Conservation (phyloP, 2,329 filamentous ascomycete species). For the Proliferodiscus dingleyae region DNA sequence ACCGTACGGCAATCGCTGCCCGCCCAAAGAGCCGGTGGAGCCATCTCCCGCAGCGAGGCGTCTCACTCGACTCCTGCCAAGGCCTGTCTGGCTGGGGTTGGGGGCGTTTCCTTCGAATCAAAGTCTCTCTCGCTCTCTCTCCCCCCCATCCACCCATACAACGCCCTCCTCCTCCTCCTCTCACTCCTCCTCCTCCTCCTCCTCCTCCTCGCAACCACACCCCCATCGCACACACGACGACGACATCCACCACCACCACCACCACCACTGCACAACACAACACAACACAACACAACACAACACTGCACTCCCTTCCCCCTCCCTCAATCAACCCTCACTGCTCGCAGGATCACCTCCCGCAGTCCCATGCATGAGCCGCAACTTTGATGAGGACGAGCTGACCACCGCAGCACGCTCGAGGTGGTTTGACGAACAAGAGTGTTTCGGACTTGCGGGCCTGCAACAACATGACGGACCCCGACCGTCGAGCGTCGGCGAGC, state of each 20-base stretch:
- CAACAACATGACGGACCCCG: slow-evolving; percentile 38
- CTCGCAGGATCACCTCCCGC: neutral
- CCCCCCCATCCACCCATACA: too few relatives aligned
- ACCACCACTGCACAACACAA: neutral
- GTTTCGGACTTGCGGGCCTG: slow-evolving; percentile 12
- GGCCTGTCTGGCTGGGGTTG: too few relatives aligned
- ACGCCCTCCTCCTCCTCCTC: too few relatives aligned
- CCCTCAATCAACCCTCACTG: neutral
- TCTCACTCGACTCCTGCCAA: too few relatives aligned
- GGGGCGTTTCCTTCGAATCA: too few relatives aligned
- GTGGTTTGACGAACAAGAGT: slow-evolving; percentile 14
- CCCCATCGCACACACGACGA: too few relatives aligned
- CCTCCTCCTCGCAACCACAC: too few relatives aligned
- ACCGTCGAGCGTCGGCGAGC: slow-evolving; percentile 35
- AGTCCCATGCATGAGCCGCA: neutral
- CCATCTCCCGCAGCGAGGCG: too few relatives aligned
- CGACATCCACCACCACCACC: neutral
- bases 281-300: neutral
- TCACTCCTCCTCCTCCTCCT: too few relatives aligned
- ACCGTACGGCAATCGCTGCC: too few relatives aligned
- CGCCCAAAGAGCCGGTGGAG: too few relatives aligned
- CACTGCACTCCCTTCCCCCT: neutral
- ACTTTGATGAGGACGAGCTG: slow-evolving; percentile 16
- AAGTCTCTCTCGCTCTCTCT: too few relatives aligned
- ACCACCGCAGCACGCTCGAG: slow-evolving; percentile 2